Percentiles rank a stretch among this genome's conserved stretches.
Conservation (phyloP, 345 rosid species). For the Geranium brycei region DNA sequence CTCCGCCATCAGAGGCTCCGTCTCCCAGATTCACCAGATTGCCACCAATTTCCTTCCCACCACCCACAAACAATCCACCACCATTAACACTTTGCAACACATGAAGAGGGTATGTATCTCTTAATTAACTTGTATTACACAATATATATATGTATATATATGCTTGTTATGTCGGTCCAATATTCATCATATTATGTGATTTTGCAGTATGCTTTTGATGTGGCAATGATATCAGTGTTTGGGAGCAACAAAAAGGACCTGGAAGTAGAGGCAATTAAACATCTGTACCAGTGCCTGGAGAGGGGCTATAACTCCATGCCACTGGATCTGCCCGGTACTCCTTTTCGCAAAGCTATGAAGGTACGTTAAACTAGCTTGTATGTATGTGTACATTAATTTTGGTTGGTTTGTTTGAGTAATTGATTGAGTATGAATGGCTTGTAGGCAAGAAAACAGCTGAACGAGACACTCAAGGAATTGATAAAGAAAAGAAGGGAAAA, state of each 20-base stretch:
- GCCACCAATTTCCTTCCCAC: slow-evolving; percentile 47
- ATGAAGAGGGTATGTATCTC: slow-evolving; percentile 97
- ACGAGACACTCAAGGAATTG: slow-evolving; percentile 36
- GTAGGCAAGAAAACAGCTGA: slow-evolving; percentile 49
- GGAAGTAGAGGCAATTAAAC: slow-evolving; percentile 49
- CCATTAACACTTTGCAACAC: slow-evolving; percentile 66
- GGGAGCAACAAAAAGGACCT: slow-evolving; percentile 43
- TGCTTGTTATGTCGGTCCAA: not conserved
- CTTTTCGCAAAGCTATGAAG: slow-evolving; percentile 69
- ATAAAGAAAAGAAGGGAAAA: slow-evolving; percentile 47
- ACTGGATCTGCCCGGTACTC: slow-evolving; percentile 69
- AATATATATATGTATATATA: slow-evolving; percentile 8
- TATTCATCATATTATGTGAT: slow-evolving; percentile 2
- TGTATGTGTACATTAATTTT: too few relatives aligned
- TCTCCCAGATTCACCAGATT: slow-evolving; percentile 56
- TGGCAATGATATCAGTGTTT: slow-evolving; percentile 73
- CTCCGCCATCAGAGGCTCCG: slow-evolving; percentile 49
- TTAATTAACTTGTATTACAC: too few relatives aligned
- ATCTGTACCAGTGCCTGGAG: slow-evolving; percentile 57
- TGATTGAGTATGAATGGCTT: too few relatives aligned
- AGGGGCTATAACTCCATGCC: slow-evolving; percentile 96
- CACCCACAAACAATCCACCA: slow-evolving; percentile 31
- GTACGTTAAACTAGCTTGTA: too few relatives aligned
- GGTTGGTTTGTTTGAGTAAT: too few relatives aligned
- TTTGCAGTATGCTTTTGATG: slow-evolving; percentile 79